Base-by-base conservation (phyloP, 2,329 filamentous ascomycete species). In the Epichloe coenophiala region DNA sequence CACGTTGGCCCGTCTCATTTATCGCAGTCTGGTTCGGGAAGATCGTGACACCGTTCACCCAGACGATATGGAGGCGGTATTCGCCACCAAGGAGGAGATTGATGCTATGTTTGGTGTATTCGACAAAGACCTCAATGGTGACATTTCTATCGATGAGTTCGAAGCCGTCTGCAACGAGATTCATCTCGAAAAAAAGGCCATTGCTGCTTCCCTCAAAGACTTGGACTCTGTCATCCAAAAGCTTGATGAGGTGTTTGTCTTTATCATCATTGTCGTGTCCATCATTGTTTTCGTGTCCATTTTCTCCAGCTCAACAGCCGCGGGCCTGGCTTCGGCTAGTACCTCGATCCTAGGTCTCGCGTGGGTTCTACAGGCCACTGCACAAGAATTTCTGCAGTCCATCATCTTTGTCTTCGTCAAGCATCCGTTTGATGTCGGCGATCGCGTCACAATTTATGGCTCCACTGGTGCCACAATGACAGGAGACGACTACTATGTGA, bases 371-470 rank as follows among this genome's bases (percentile, higher is more conserved):
- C 88, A 89, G 53, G 86, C 87, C 1, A 96, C 91, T 0, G 91
- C 91, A 0, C 89, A 95, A 62, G 91, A 97, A 62, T 95, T 97
- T 58, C 73, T 96, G 2, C 89, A 95, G 68, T 95, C 89, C 9
- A 81, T 91, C 62, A 86, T 96, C 58, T 96, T 96, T 63, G 90
- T 96, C 57, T 95, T 96, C 59, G 84, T 96, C 68, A 96, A 96
- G 71, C 91, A 97, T 64, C 91, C 91, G 0, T 97, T 96, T 59
- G 91, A 97, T 65, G 90, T 96, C 4, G 91, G 91, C 49, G 91
- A 97, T 64, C 83, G 91, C 59, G 88, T 97, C 6, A 88, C 85
- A 1, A 80, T 97, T 19, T 96, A 96, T 61, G 90, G 90, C 49
- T 94, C 89, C 59, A 88, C 88, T 0, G 91, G 91, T 54, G 76